Evolutionary conservation across 768 basidiomycete genomes (phyloP).

Genomic region (Psilocybe tampanensis): DNA sequence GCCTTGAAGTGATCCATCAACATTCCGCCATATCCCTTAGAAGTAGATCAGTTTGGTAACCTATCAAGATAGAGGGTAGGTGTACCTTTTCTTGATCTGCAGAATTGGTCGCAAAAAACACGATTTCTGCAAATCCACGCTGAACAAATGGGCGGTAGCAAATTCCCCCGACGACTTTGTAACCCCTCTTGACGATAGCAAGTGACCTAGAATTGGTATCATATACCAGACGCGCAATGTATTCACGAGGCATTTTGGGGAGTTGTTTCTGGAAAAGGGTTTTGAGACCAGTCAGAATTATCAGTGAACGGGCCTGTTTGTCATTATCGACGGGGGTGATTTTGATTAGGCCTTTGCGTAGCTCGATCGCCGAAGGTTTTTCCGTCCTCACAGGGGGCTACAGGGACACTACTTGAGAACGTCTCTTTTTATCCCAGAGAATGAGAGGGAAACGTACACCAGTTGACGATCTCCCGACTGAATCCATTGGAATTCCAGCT

Average conservation of each 20-base stretch:
- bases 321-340: constrained; percentile 88
- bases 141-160: constrained; percentile 96
- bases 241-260: constrained; percentile 99
- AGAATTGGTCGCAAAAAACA: constrained; percentile 96
- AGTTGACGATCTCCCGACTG: constrained; percentile 44
- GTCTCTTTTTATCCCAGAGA: not conserved
- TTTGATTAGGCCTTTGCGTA: constrained; percentile 81
- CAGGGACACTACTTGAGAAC: constrained; percentile 1
- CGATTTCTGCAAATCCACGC: constrained; percentile 95
- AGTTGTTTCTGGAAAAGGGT: constrained; percentile 96
- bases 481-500: constrained; percentile 80
- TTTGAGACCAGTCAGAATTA: constrained; percentile 94
- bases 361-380: constrained; percentile 79
- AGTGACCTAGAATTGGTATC: constrained; percentile 91
- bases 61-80: not conserved
- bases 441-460: constrained; percentile 40
- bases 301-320: constrained; percentile 67
- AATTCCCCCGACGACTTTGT: constrained; percentile 96
- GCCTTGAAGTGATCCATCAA: constrained; percentile 99
- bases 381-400: constrained; percentile 64
- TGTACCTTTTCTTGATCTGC: constrained; percentile 95
- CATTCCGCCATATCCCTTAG: constrained; percentile 94
- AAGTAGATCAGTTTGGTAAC: not conserved
- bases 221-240: constrained; percentile 94
- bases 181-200: constrained; percentile 93